These are phyloP conservation scores for Lithocarpus polystachyus DNA, from an alignment of 306 rosid species.

Conservation along the genomic window DNA sequence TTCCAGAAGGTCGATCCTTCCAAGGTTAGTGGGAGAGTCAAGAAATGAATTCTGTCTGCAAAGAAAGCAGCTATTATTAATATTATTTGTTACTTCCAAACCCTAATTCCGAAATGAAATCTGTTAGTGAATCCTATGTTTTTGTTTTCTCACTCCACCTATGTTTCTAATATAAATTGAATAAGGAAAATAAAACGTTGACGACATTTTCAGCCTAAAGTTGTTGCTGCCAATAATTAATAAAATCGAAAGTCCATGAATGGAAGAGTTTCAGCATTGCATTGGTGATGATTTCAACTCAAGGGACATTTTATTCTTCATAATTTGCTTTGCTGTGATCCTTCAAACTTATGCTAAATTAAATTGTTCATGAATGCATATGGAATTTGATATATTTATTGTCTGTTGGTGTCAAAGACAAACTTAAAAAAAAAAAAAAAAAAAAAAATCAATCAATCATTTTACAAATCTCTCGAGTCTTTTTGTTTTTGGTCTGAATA, in stretches of 20 bases:
- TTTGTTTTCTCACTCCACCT: no score
- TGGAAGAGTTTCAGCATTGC: not conserved
- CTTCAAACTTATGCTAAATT: not conserved
- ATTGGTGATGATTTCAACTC: not conserved
- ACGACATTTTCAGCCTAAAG: not conserved
- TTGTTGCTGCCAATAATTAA: not conserved
- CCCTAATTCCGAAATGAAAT: no score
- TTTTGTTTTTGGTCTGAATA: not conserved
- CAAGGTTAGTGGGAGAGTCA: slow-evolving; percentile 29
- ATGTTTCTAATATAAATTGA: not conserved
- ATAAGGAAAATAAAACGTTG: not conserved
- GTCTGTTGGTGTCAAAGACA: not conserved
- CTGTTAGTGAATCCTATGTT: no score
- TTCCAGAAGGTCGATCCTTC: slow-evolving; percentile 93
- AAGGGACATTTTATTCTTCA: not conserved
- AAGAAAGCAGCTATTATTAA: no score
- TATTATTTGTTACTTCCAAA: no score
- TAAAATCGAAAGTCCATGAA: not conserved
- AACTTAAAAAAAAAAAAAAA: not conserved
- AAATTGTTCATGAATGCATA: not conserved
- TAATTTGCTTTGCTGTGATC: no score
- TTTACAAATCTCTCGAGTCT: not conserved
- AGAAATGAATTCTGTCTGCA: no score
- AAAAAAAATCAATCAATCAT: no score
- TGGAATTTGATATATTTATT: not conserved